These are phyloP conservation scores for Camellia granthamiana DNA, from an alignment of 148 eudicot genomes.

Conservation along the genomic window DNA sequence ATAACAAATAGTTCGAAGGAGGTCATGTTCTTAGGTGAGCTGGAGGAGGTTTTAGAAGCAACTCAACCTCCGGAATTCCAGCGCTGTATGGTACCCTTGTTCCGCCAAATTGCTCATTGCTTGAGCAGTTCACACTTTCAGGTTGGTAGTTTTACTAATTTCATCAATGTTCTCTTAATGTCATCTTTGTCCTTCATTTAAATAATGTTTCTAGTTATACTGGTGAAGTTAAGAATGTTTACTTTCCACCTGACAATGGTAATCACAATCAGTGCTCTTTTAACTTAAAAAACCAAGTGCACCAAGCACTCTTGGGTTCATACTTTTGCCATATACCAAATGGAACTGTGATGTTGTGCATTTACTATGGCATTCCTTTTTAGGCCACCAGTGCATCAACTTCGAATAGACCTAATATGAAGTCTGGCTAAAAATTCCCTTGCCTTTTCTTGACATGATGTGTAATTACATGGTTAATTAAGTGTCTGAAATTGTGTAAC, in stretches of 20 bases:
- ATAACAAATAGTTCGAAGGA: constrained; percentile 96
- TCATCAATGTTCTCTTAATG: not conserved
- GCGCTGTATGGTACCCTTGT: constrained; percentile 83
- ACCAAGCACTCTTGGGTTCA: not conserved
- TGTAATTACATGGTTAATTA: not conserved
- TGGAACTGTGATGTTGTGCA: not conserved
- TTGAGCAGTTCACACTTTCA: constrained; percentile 92
- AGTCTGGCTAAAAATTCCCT: not conserved
- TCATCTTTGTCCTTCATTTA: not conserved
- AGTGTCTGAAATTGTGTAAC: not conserved
- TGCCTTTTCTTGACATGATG: not conserved
- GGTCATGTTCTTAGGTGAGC: constrained; percentile 86
- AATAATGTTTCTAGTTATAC: not conserved
- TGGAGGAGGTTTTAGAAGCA: constrained; percentile 90
- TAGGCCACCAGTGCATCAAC: not conserved
- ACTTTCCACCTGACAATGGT: not conserved
- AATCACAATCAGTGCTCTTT: not conserved
- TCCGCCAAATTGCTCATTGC: constrained; percentile 67
- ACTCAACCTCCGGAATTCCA: constrained; percentile 87
- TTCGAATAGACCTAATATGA: not conserved
- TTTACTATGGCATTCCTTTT: not conserved
- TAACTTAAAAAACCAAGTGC: not conserved
- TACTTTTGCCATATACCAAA: not conserved
- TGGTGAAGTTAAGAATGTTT: not conserved
- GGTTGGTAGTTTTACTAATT: constrained; percentile 37